These are phyloP conservation scores for Saturnispora mendoncae DNA, from an alignment of 805 yeast genomes.

Conservation along the genomic window DNA sequence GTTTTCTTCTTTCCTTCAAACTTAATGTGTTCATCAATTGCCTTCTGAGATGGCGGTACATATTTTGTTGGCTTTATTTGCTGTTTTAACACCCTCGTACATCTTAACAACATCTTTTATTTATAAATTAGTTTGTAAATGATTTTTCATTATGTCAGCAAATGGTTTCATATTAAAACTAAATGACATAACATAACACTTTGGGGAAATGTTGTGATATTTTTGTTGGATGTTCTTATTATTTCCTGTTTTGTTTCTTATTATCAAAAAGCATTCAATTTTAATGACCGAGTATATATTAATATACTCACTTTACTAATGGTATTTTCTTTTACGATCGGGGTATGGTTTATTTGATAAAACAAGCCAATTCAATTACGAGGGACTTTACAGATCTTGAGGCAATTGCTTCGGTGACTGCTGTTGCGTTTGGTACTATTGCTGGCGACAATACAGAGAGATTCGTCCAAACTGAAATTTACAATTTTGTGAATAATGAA, in stretches of 20 bases:
- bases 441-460: neutral
- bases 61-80: slow-evolving; percentile 6
- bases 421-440: neutral
- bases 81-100: slow-evolving; percentile 1
- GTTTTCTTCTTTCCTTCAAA: slow-evolving; percentile 11
- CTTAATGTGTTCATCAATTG: slow-evolving; percentile 8
- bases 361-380: slow-evolving; percentile 1
- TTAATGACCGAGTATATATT: no score
- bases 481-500: neutral
- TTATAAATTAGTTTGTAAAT: neutral
- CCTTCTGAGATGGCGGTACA: slow-evolving; percentile 13
- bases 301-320: no score
- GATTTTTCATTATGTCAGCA: neutral
- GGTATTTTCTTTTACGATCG: no score
- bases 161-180: neutral
- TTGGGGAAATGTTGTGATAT: no score
- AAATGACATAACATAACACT: neutral
- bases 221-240: no score
- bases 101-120: neutral
- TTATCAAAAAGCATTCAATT: no score
- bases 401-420: neutral
- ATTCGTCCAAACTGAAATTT: neutral
- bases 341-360: neutral
- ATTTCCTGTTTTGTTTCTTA: no score
- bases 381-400: neutral